These are phyloP conservation scores for Rauvolfia tetraphylla DNA, from an alignment of 257 asterid genomes.

Conservation along the genomic window DNA sequence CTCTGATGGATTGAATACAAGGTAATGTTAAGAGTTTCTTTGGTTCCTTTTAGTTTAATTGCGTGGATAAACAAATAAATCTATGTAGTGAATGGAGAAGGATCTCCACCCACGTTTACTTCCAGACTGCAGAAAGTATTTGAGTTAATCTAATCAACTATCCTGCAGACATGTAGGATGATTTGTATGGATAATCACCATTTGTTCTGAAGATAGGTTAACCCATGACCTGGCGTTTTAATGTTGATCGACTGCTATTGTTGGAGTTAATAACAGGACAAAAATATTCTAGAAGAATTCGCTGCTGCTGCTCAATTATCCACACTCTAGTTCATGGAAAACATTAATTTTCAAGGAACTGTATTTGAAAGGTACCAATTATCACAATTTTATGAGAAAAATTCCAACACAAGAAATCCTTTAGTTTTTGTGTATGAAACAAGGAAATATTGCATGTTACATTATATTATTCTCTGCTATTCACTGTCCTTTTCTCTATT, in stretches of 20 bases:
- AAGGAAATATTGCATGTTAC: neutral
- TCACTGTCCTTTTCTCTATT: neutral
- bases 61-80: neutral
- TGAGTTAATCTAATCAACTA: neutral
- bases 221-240: slow-evolving; percentile 1
- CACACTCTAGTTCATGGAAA: slow-evolving; percentile 55
- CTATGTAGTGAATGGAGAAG: neutral
- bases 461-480: neutral
- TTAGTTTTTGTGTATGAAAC: neutral
- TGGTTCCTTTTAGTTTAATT: neutral
- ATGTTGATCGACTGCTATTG: slow-evolving; percentile 8
- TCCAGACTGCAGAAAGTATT: neutral
- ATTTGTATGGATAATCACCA: neutral
- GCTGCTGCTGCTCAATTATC: slow-evolving; percentile 75
- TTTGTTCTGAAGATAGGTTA: neutral
- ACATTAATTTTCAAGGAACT: slow-evolving; percentile 51
- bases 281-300: slow-evolving; percentile 64
- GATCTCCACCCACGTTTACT: neutral
- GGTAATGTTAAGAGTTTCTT: neutral
- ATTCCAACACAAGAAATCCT: neutral
- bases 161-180: neutral
- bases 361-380: slow-evolving; percentile 66
- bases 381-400: neutral
- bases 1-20: neutral
- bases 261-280: slow-evolving; percentile 51